These are phyloP conservation scores for Pseudohyphozyma bogoriensis DNA, from an alignment of 768 basidiomycete species.

Conservation along the genomic window DNA sequence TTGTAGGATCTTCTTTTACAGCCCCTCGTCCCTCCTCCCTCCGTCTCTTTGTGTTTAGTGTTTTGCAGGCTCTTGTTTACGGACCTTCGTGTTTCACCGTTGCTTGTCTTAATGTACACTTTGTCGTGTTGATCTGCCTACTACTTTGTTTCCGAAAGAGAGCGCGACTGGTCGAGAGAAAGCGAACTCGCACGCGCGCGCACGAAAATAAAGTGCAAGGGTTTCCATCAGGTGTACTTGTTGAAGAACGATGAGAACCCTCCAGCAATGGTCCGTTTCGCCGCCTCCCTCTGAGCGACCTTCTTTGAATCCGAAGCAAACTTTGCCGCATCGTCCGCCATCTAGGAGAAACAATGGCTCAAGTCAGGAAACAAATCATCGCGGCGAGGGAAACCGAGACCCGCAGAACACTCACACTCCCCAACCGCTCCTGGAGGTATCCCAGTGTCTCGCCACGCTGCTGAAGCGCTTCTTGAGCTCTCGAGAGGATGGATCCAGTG, in stretches of 20 bases:
- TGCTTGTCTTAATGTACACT: too few relatives aligned
- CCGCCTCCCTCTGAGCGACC: constrained; percentile 13
- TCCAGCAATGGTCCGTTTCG: background rate
- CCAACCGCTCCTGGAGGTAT: constrained; percentile 28
- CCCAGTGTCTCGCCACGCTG: constrained; percentile 29
- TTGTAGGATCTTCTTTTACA: background rate
- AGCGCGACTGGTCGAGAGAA: too few relatives aligned
- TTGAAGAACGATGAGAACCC: background rate
- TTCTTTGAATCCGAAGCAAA: constrained; percentile 22
- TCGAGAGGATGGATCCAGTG: constrained; percentile 19
- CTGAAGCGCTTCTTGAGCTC: constrained; percentile 28
- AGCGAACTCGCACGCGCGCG: too few relatives aligned
- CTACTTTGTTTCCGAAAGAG: too few relatives aligned
- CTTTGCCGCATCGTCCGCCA: constrained; percentile 22
- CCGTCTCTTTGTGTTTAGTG: too few relatives aligned
- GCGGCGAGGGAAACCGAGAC: too few relatives aligned
- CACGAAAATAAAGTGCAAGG: too few relatives aligned
- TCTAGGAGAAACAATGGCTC: background rate
- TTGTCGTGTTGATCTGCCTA: too few relatives aligned
- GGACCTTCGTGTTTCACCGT: too few relatives aligned
- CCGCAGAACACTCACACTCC: constrained; percentile 1
- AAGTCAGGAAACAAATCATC: background rate
- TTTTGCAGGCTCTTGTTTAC: too few relatives aligned
- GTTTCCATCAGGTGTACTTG: background rate
- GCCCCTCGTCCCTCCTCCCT: background rate